These are phyloP conservation scores for Tylopilus sp. DNA, from an alignment of 768 basidiomycete species.

Conservation along the genomic window DNA sequence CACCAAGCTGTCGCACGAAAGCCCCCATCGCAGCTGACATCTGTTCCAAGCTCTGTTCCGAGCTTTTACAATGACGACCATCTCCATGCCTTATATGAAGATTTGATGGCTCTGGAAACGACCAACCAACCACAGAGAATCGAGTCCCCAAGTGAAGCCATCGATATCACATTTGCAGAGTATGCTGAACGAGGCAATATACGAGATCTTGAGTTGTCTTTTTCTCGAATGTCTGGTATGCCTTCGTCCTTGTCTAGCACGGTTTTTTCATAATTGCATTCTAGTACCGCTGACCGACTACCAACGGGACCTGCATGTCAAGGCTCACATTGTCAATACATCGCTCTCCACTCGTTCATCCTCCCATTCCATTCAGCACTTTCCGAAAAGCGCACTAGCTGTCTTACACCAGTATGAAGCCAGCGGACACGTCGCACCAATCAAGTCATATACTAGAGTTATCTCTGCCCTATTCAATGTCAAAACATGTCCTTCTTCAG, in stretches of 20 bases:
- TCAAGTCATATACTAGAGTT: constrained; percentile 68
- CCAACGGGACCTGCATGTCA: constrained; percentile 72
- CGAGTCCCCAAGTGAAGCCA: constrained; percentile 28
- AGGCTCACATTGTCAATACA: constrained; percentile 46
- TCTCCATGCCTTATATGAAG: constrained; percentile 36
- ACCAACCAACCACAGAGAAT: not conserved
- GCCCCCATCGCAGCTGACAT: not conserved
- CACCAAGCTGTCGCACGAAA: constrained; percentile 18
- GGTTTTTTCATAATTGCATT: constrained; percentile 8
- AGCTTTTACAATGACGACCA: constrained; percentile 24
- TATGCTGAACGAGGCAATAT: constrained; percentile 48
- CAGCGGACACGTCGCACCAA: constrained; percentile 58
- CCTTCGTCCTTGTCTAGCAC: not conserved
- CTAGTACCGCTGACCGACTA: constrained; percentile 41
- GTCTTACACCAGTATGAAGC: constrained; percentile 73
- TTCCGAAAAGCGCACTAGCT: constrained; percentile 61
- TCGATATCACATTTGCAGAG: constrained; percentile 47
- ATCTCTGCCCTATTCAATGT: constrained; percentile 57
- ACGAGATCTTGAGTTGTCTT: constrained; percentile 41
- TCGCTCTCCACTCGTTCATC: constrained; percentile 20
- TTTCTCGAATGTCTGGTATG: constrained; percentile 44
- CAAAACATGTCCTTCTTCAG: constrained; percentile 29
- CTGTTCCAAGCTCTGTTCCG: not conserved
- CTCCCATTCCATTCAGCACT: constrained; percentile 26
- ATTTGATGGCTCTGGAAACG: constrained; percentile 33